A percentile compares a stretch with the other conserved stretches of the same genome.
These are phyloP conservation scores for Claviceps paspali DNA, from an alignment of 2,329 filamentous ascomycete species.

Conservation along the genomic window DNA sequence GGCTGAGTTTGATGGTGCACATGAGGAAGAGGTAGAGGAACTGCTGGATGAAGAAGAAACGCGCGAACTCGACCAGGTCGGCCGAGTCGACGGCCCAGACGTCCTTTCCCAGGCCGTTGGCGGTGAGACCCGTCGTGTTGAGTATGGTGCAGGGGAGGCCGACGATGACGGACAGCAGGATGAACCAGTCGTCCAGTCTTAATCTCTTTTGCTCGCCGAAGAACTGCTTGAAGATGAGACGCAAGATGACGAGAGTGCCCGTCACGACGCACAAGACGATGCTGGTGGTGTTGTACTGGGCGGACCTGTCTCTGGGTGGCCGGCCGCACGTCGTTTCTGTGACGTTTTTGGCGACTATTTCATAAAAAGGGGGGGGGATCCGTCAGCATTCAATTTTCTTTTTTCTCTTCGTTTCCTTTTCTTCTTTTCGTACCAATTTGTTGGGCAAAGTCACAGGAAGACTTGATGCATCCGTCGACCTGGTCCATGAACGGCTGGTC, in stretches of 20 bases:
- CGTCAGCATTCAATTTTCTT: background rate
- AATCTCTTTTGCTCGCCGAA: conserved; percentile 16
- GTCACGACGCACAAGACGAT: conserved; percentile 10
- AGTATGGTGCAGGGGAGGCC: conserved; percentile 13
- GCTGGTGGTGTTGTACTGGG: conserved; percentile 3
- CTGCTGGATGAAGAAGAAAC: conserved; percentile 4
- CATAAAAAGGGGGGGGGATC: background rate
- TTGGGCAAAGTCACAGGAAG: background rate
- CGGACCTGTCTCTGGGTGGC: conserved; percentile 3
- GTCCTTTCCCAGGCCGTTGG: conserved; percentile 18
- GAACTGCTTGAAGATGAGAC: conserved; percentile 12
- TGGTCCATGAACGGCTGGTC: background rate
- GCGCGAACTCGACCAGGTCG: conserved; percentile 1
- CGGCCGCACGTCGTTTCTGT: conserved; percentile 5
- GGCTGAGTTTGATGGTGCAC: conserved; percentile 2
- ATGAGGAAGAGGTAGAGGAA: conserved; percentile 5
- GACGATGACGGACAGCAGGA: conserved; percentile 10
- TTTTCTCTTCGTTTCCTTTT: background rate
- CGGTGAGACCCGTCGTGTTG: conserved; percentile 10
- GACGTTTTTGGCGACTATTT: conserved; percentile 4
- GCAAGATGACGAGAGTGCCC: conserved; percentile 8
- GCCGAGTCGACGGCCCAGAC: conserved; percentile 16
- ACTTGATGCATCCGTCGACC: background rate
- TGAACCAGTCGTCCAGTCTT: conserved; percentile 18
- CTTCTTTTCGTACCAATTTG: conserved; percentile 3